Evolutionary conservation across 768 basidiomycete genomes (phyloP).

Genomic region (Pleurotus giganteus): DNA sequence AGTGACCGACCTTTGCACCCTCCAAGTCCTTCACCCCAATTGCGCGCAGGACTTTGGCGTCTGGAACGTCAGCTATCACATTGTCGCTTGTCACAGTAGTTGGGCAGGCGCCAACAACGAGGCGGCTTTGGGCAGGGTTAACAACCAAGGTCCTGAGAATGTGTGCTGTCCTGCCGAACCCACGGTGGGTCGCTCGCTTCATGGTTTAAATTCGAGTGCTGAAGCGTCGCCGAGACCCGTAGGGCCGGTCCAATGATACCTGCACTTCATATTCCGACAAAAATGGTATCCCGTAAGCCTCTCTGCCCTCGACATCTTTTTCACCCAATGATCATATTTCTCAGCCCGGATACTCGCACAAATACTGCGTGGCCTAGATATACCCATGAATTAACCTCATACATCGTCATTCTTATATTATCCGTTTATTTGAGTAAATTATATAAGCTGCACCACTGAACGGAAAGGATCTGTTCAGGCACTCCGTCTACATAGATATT

Average conservation of each 20-base stretch:
- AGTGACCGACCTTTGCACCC: constrained; percentile 78
- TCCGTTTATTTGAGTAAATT: constrained; percentile 1
- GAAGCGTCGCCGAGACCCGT: neutral
- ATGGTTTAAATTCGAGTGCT: neutral
- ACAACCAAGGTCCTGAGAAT: constrained; percentile 46
- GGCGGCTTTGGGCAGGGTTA: constrained; percentile 67
- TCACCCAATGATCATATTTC: neutral
- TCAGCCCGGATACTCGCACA: constrained; percentile 39
- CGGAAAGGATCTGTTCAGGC: constrained; percentile 17
- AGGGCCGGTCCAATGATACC: constrained; percentile 45
- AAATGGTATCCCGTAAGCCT: constrained; percentile 58
- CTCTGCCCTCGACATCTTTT: neutral
- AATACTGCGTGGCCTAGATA: constrained; percentile 14
- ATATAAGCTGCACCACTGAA: neutral
- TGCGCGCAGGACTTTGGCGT: constrained; percentile 72
- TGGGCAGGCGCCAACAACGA: constrained; percentile 65
- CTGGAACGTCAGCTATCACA: constrained; percentile 77
- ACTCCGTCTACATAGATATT: constrained; percentile 21
- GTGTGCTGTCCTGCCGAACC: constrained; percentile 77
- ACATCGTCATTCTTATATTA: neutral
- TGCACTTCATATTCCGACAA: constrained; percentile 74
- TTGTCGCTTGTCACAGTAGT: constrained; percentile 54
- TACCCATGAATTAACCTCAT: constrained; percentile 12
- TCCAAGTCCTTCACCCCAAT: constrained; percentile 14
- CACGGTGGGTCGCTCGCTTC: constrained; percentile 35